Base-by-base conservation (phyloP, 495 filamentous ascomycete genomes). In the Paragyromitra xinjiangensis region DNA sequence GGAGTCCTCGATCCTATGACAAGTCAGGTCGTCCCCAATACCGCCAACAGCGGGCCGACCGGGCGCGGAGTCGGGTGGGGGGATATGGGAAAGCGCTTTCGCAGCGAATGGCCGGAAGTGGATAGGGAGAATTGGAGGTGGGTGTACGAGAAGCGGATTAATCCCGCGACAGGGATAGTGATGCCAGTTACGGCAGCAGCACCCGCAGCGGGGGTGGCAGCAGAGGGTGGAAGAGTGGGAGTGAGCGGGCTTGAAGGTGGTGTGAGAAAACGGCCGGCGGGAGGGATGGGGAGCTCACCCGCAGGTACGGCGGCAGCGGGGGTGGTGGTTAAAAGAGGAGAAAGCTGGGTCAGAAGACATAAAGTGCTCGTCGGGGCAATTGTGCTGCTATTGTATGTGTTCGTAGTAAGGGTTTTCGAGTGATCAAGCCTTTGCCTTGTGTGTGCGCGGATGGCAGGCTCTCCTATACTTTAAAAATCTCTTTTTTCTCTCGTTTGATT, bases 61-160 rank as follows among this genome's bases (percentile, higher is more conserved):
- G 82, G 84, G 39, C 86, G 85, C 71, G 91, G 90, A 0, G 87
- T 91, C 66, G 92, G 91, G 42, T 92, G 92, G 11, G 95, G 95
- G 16, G 95, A 99, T 83, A 94, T 95, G 2, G 95, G 95, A 0
- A 88, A 92, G 69, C 95, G 95, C 83, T 99, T 99, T 81, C 87
- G 90, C 64, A 85, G 87, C 5, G 93, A 98, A 85, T 99, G 94
- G 94, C 89, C 92, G 44, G 95, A 98, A 70, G 78, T 97, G 51
- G 94, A 99, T 81, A 84, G 88, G 78, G 94, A 96, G 85, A 99
- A 98, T 80, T 95, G 92, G 93, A 89, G 89, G 74, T 98, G 93
- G 94, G 94, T 99, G 87, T 89, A 88, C 71, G 90, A 93, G 75
- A 89, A 92, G 77, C 88, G 89, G 45, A 89, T 99, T 77, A 93